phyloP scores from a whole-genome alignment of 352 stramenopile genomes.

The Phytopythium vexans region DNA sequence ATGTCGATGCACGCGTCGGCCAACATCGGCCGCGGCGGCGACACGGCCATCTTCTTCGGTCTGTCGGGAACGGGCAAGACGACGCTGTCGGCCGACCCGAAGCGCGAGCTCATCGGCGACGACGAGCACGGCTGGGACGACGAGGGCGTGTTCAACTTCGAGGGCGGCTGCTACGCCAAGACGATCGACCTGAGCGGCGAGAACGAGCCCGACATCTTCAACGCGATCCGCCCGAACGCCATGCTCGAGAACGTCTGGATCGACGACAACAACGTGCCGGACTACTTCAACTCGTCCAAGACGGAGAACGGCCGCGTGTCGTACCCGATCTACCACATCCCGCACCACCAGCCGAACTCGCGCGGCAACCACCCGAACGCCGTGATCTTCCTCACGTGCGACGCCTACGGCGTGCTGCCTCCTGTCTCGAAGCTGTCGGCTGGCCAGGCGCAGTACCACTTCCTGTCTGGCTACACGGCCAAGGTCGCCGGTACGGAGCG shows the following conservation, averaged over 20 bases:
- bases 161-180: constrained; percentile 99
- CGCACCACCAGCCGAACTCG: constrained; percentile 40
- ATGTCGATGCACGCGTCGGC: constrained; percentile 63
- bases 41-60: constrained; percentile 98
- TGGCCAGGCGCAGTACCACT: constrained; percentile 97
- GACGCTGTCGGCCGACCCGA: constrained; percentile 87
- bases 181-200: constrained; percentile 95
- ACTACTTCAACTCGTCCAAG: constrained; percentile 61
- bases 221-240: constrained; percentile 60
- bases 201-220: constrained; percentile 98
- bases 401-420: constrained; percentile 95
- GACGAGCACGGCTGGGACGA: constrained; percentile 98
- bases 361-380: constrained; percentile 65
- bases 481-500: constrained; percentile 56
- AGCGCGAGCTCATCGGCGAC: constrained; percentile 76
- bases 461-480: constrained; percentile 52
- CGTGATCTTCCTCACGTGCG: constrained; percentile 96
- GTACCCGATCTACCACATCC: constrained; percentile 61
- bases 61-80: constrained; percentile 91
- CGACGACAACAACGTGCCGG: constrained; percentile 37
- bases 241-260: constrained; percentile 64
- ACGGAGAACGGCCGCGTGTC: constrained; percentile 55
- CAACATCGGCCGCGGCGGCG: constrained; percentile 70
- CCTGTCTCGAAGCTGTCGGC: constrained; percentile 91
- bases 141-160: constrained; percentile 98